Percentiles rank a stretch among this genome's conserved stretches.
These are phyloP conservation scores for Tolypocladium amazonense DNA, from an alignment of 2,329 filamentous ascomycete genomes.

Conservation along the genomic window DNA sequence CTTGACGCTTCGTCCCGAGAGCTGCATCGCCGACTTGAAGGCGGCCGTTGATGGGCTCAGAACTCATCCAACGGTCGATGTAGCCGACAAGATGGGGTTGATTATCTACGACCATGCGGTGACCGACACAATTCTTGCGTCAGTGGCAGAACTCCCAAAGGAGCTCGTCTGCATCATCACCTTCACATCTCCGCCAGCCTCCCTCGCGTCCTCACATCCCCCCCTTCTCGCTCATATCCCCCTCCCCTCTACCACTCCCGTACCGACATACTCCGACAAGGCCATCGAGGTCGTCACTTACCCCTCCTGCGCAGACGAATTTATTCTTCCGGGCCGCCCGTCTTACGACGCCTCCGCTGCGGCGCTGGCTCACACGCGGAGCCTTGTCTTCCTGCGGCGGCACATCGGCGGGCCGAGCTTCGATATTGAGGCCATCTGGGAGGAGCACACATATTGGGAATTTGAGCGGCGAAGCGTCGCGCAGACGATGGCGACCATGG, in stretches of 20 bases:
- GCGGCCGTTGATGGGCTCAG: neutral
- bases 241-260: neutral
- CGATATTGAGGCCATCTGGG: constrained; percentile 67
- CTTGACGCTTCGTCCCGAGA: constrained; percentile 1
- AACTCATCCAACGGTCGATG: neutral
- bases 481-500: constrained; percentile 69
- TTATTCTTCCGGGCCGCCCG: constrained; percentile 34
- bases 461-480: constrained; percentile 57
- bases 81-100: neutral
- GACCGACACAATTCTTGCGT: neutral
- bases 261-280: neutral
- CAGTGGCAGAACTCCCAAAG: neutral
- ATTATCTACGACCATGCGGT: neutral
- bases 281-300: constrained; percentile 10
- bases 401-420: constrained; percentile 54
- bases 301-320: constrained; percentile 21
- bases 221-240: neutral
- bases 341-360: constrained; percentile 42
- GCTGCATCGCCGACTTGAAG: neutral
- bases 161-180: neutral
- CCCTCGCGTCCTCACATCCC: neutral
- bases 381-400: constrained; percentile 53
- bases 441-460: constrained; percentile 62
- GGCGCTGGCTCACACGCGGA: constrained; percentile 53
- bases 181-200: neutral